A percentile compares a stretch with the other conserved stretches of the same genome.
Conservation (phyloP, 768 basidiomycete genomes). For the Leucocoprinus birnbaumii region DNA sequence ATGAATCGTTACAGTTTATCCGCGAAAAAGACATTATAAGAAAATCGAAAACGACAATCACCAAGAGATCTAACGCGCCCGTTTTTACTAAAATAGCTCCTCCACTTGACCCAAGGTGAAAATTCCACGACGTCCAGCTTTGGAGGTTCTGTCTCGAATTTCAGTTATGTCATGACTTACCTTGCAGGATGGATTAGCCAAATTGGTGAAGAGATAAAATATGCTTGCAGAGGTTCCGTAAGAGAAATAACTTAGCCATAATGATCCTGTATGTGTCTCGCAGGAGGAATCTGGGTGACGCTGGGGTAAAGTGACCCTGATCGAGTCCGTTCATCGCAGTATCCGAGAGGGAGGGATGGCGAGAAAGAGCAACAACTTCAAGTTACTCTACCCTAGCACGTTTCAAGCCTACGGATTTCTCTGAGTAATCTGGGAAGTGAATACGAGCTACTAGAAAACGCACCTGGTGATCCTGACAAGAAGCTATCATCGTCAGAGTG, state of each 20-base stretch:
- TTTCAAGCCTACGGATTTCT: conserved; percentile 33
- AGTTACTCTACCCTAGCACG: conserved; percentile 37
- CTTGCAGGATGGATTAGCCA: conserved; percentile 1
- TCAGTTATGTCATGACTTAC: neutral
- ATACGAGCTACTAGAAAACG: neutral
- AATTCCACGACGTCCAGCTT: no score
- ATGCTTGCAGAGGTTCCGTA: neutral
- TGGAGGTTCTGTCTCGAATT: no score
- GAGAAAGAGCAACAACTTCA: neutral
- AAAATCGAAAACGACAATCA: no score
- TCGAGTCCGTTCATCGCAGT: neutral
- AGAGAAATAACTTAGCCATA: conserved; percentile 21
- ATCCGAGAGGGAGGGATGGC: neutral
- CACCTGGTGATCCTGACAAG: conserved; percentile 44
- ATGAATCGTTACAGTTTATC: neutral
- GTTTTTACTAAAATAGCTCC: no score
- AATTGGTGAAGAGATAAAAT: neutral
- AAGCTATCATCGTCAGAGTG: conserved; percentile 26
- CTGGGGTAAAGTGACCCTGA: neutral
- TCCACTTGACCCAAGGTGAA: no score
- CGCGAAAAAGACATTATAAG: neutral
- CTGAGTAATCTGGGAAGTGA: neutral
- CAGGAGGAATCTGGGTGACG: neutral
- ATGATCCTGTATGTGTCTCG: conserved; percentile 5
- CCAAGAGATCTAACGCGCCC: no score